These are phyloP conservation scores for Globisporangium megalacanthum DNA, from an alignment of 352 stramenopile genomes.

Conservation along the genomic window DNA sequence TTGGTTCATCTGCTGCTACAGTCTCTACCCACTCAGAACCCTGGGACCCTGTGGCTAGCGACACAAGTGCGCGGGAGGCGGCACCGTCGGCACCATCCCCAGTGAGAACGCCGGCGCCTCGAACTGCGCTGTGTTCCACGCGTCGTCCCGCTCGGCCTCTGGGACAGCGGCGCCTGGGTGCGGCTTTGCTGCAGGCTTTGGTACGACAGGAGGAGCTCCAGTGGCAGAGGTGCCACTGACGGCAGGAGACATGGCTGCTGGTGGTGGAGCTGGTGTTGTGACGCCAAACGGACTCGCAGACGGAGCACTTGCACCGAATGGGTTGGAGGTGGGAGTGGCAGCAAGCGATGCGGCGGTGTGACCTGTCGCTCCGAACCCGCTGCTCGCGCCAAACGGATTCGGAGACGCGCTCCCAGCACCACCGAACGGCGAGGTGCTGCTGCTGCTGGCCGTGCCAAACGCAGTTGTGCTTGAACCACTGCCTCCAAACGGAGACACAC, in stretches of 20 bases:
- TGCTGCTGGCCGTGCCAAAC: not conserved
- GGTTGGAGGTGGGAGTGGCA: constrained; percentile 4
- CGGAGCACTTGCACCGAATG: constrained; percentile 16
- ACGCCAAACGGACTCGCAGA: constrained; percentile 33
- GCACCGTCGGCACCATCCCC: constrained; percentile 55
- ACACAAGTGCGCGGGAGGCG: constrained; percentile 50
- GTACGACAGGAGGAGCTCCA: not conserved
- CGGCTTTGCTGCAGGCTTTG: not conserved
- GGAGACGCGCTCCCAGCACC: not conserved
- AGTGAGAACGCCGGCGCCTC: constrained; percentile 41
- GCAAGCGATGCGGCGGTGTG: no score
- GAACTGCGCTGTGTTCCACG: constrained; percentile 63
- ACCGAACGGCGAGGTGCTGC: constrained; percentile 4
- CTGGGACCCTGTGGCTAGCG: constrained; percentile 10
- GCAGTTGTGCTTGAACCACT: not conserved
- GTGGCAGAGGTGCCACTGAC: not conserved
- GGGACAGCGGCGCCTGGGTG: constrained; percentile 1
- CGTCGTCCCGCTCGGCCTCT: constrained; percentile 30
- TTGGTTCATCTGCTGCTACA: no score
- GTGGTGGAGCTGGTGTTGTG: not conserved
- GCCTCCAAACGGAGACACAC: not conserved
- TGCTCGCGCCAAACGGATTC: constrained; percentile 18
- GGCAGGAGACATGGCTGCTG: not conserved
- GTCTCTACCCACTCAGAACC: no score
- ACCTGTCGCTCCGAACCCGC: constrained; percentile 6